Conservation (phyloP, 306 rosid genomes). For the Inga laurina region DNA sequence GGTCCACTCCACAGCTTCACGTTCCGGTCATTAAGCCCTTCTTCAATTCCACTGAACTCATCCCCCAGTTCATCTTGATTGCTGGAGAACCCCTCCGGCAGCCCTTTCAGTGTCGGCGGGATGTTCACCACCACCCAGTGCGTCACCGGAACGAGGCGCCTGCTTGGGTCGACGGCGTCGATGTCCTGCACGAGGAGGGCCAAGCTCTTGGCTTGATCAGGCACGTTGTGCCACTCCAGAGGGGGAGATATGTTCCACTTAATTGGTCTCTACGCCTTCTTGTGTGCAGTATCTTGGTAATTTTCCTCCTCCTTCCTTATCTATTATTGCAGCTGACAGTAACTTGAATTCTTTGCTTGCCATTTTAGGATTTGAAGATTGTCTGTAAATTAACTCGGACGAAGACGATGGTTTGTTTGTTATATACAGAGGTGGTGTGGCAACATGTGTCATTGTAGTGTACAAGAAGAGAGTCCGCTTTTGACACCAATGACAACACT, state of each 20-base stretch:
- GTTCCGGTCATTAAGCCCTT: slow-evolving; percentile 39
- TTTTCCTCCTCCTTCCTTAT: background rate
- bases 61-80: slow-evolving; percentile 11
- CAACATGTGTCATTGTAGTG: background rate
- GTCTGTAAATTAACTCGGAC: background rate
- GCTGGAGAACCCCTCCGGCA: slow-evolving; percentile 32
- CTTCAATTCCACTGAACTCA: slow-evolving; percentile 26
- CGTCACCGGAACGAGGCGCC: background rate
- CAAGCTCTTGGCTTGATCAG: slow-evolving; percentile 27
- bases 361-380: background rate
- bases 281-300: background rate
- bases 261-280: slow-evolving; percentile 26
- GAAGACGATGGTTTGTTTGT: background rate
- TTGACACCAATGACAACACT: background rate
- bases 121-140: slow-evolving; percentile 41
- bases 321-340: background rate
- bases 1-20: slow-evolving; percentile 37
- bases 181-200: slow-evolving; percentile 30
- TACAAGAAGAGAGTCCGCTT: background rate
- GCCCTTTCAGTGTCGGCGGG: background rate
- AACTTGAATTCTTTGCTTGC: background rate
- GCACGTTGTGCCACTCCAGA: slow-evolving; percentile 31
- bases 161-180: background rate
- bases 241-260: slow-evolving; percentile 36
- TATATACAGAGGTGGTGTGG: background rate